phyloP scores from a whole-genome alignment of 2,329 filamentous ascomycete species.

The Amauroascus niger region DNA sequence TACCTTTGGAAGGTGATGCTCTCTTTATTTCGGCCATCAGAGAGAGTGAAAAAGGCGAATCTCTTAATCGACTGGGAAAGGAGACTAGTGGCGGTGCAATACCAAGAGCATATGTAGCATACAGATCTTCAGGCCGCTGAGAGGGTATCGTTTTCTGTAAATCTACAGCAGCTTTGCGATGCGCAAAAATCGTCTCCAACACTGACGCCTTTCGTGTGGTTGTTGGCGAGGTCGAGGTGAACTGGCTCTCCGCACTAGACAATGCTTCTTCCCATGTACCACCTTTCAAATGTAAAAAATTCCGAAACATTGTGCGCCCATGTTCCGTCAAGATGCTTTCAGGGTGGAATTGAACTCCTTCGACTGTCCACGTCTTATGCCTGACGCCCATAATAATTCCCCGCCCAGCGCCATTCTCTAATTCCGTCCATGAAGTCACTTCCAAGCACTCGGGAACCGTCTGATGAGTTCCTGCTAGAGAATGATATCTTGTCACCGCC shows the following conservation, averaged over 20 bases:
- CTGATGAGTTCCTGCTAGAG: slow-evolving; percentile 79
- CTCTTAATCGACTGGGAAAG: slow-evolving; percentile 66
- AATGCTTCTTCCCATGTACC: slow-evolving; percentile 78
- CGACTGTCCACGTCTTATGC: slow-evolving; percentile 82
- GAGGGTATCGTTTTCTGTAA: slow-evolving; percentile 79
- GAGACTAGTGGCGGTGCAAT: slow-evolving; percentile 74
- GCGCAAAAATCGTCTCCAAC: slow-evolving; percentile 78
- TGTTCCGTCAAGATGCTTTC: slow-evolving; percentile 92
- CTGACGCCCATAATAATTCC: slow-evolving; percentile 94
- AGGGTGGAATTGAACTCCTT: slow-evolving; percentile 95
- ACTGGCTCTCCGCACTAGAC: neutral
- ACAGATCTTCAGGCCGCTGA: slow-evolving; percentile 69
- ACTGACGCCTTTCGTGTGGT: slow-evolving; percentile 66
- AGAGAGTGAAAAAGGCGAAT: slow-evolving; percentile 78
- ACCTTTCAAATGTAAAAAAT: slow-evolving; percentile 78
- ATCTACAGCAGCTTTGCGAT: slow-evolving; percentile 64
- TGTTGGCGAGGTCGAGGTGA: slow-evolving; percentile 27
- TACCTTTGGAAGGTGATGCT: slow-evolving; percentile 89
- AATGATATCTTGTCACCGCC: slow-evolving; percentile 91
- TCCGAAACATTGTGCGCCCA: slow-evolving; percentile 80
- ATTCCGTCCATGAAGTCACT: slow-evolving; percentile 76
- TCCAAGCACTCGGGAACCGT: slow-evolving; percentile 80
- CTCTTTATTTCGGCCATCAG: slow-evolving; percentile 97
- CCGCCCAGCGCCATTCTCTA: slow-evolving; percentile 60
- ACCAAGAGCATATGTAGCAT: slow-evolving; percentile 75